These are phyloP conservation scores for Zizania latifolia DNA, from an alignment of 176 grass and related monocot species.

Conservation along the genomic window DNA sequence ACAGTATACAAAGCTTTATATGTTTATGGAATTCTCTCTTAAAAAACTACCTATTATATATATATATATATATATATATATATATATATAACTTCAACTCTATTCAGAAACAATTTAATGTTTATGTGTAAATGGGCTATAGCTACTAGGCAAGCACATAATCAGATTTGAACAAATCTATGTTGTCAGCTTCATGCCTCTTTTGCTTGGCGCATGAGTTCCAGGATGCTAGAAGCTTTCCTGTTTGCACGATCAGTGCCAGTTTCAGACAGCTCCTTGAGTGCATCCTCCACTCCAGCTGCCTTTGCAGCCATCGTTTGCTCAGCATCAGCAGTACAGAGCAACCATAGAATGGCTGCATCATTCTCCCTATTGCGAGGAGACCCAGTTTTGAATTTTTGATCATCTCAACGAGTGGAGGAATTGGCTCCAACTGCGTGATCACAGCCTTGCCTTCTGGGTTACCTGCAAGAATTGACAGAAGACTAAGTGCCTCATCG, in stretches of 20 bases:
- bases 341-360: slow-evolving; percentile 62
- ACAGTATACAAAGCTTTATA: slow-evolving; percentile 34
- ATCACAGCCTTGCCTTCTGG: slow-evolving; percentile 66
- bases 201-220: slow-evolving; percentile 53
- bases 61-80: slow-evolving; percentile 17
- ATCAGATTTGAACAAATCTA: slow-evolving; percentile 2
- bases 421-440: slow-evolving; percentile 42
- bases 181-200: slow-evolving; percentile 17
- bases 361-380: slow-evolving; percentile 76
- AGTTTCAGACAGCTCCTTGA: slow-evolving; percentile 70
- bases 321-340: slow-evolving; percentile 57
- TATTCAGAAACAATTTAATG: slow-evolving; percentile 25
- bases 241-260: slow-evolving; percentile 89
- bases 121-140: slow-evolving; percentile 25
- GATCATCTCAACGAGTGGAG: slow-evolving; percentile 58
- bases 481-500: slow-evolving; percentile 84
- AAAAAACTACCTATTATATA: slow-evolving; percentile 16
- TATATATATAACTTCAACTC: slow-evolving; percentile 17
- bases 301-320: slow-evolving; percentile 48
- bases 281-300: slow-evolving; percentile 54
- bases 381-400: slow-evolving; percentile 62
- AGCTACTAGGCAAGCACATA: slow-evolving; percentile 18
- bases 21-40: slow-evolving; percentile 27
- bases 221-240: slow-evolving; percentile 74
- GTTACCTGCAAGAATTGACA: slow-evolving; percentile 62